These are phyloP conservation scores for Penicillium canescens DNA, from an alignment of 495 filamentous ascomycete genomes.

Conservation along the genomic window DNA sequence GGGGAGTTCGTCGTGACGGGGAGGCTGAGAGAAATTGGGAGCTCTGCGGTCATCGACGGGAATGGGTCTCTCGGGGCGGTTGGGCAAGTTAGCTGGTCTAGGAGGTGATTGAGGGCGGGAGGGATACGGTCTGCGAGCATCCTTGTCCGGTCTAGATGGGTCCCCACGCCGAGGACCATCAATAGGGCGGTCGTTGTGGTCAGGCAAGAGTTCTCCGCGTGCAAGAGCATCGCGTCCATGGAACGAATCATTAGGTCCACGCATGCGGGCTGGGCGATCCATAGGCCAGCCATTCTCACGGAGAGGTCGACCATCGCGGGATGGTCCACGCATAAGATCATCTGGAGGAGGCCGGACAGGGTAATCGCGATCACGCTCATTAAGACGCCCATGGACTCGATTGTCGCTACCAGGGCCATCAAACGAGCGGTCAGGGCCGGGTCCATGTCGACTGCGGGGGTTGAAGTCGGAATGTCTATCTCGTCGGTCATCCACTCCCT, in stretches of 20 bases:
- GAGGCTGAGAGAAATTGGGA: slow-evolving; percentile 20
- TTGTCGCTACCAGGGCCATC: slow-evolving; percentile 30
- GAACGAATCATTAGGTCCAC: slow-evolving; percentile 27
- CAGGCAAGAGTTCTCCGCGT: slow-evolving; percentile 39
- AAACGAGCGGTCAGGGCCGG: slow-evolving; percentile 37
- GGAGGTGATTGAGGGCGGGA: slow-evolving; percentile 31
- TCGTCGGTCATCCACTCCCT: slow-evolving; percentile 39
- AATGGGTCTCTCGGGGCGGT: slow-evolving; percentile 39
- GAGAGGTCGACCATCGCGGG: slow-evolving; percentile 33
- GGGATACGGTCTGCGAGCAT: slow-evolving; percentile 34
- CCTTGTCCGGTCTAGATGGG: slow-evolving; percentile 32
- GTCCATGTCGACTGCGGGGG: slow-evolving; percentile 37
- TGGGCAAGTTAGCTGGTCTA: slow-evolving; percentile 30
- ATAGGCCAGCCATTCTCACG: slow-evolving; percentile 38
- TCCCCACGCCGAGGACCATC: slow-evolving; percentile 39
- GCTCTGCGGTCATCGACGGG: slow-evolving; percentile 34
- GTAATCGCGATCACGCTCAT: slow-evolving; percentile 38
- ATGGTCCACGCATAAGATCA: slow-evolving; percentile 43
- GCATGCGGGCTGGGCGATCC: slow-evolving; percentile 37
- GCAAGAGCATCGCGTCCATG: slow-evolving; percentile 32
- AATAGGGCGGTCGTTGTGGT: slow-evolving; percentile 30
- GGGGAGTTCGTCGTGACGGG: slow-evolving; percentile 39
- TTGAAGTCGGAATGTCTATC: slow-evolving; percentile 39
- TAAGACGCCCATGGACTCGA: slow-evolving; percentile 31
- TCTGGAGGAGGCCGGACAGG: slow-evolving; percentile 32